Evolutionary conservation across 305 asterid species (phyloP).

Genomic region (Plantago coronopus): DNA sequence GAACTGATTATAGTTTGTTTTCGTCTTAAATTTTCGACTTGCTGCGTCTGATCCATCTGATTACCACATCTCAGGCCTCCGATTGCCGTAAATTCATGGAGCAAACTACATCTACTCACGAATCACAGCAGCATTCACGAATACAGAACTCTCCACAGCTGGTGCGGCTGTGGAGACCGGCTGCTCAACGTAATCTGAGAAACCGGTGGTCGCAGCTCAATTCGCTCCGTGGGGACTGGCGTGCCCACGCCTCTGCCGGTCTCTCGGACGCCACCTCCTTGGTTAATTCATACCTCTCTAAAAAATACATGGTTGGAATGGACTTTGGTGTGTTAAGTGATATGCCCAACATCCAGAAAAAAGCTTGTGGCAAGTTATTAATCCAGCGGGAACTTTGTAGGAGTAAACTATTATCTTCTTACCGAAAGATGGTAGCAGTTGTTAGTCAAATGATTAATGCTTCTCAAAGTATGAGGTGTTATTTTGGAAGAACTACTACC

Average conservation of each 20-base stretch:
- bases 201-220: slow-evolving; percentile 81
- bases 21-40: too few species aligned
- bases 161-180: slow-evolving; percentile 71
- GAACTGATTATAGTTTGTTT: too few species aligned
- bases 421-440: slow-evolving; percentile 63
- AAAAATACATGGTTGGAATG: slow-evolving; percentile 63
- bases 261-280: slow-evolving; percentile 67
- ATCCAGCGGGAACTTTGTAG: slow-evolving; percentile 69
- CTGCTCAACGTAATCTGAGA: slow-evolving; percentile 64
- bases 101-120: slow-evolving; percentile 22
- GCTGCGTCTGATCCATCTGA: too few species aligned
- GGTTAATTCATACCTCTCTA: slow-evolving; percentile 74
- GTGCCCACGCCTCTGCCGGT: slow-evolving; percentile 44
- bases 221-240: slow-evolving; percentile 63
- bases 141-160: slow-evolving; percentile 31
- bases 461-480: slow-evolving; percentile 75
- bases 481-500: slow-evolving; percentile 38
- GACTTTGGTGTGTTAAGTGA: slow-evolving; percentile 71
- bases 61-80: too few species aligned
- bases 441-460: slow-evolving; percentile 46
- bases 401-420: slow-evolving; percentile 51
- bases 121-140: slow-evolving; percentile 21
- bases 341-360: slow-evolving; percentile 67
- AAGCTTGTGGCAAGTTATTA: slow-evolving; percentile 57
- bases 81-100: slow-evolving; percentile 16